Conservation (phyloP, 805 yeast genomes). For the Vanderwaltozyma verrucispora region DNA sequence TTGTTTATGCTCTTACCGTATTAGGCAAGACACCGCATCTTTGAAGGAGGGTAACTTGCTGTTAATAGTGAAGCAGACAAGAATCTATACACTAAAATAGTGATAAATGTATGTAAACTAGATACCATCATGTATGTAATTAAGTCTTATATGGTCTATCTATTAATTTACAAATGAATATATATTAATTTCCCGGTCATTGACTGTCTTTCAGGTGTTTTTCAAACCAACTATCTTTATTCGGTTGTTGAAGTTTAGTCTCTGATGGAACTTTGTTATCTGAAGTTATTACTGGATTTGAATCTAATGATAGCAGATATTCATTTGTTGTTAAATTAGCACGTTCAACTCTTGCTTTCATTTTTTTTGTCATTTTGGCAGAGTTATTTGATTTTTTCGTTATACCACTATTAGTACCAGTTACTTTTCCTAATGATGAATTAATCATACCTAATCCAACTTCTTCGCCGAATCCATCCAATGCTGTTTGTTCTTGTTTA, state of each 20-base stretch:
- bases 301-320: slow-evolving; percentile 3
- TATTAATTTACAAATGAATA: no score
- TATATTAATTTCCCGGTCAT: no score
- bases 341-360: slow-evolving; percentile 38
- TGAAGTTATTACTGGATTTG: no score
- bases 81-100: no score
- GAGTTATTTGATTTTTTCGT: slow-evolving; percentile 36
- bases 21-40: background rate
- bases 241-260: no score
- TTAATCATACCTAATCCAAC: slow-evolving; percentile 68
- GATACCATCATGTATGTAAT: no score
- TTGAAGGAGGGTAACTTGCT: background rate
- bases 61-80: no score
- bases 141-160: no score
- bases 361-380: slow-evolving; percentile 52
- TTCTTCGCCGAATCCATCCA: slow-evolving; percentile 68
- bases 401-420: slow-evolving; percentile 15
- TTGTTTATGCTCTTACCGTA: slow-evolving; percentile 1
- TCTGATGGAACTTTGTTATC: no score
- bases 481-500: slow-evolving; percentile 49
- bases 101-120: no score
- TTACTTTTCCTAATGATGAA: slow-evolving; percentile 11
- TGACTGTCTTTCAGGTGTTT: no score
- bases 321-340: slow-evolving; percentile 16
- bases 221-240: no score